Conservation (phyloP, 2,329 filamentous ascomycete genomes). For the Cladophialophora carrionii region DNA sequence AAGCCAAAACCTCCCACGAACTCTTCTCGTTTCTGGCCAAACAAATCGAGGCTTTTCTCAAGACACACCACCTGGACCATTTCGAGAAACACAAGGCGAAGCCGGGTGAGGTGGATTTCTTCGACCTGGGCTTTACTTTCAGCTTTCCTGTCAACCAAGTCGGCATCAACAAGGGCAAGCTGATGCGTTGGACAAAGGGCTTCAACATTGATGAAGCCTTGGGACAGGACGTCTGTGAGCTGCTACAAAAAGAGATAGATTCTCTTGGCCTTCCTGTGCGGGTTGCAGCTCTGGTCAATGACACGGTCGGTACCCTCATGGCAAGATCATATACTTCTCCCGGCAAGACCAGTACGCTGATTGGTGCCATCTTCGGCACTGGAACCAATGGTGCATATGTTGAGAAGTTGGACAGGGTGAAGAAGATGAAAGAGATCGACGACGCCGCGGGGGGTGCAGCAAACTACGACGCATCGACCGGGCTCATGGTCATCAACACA, state of each 20-base stretch:
- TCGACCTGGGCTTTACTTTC: slow-evolving; percentile 97
- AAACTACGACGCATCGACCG: slow-evolving; percentile 76
- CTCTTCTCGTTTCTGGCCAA: slow-evolving; percentile 91
- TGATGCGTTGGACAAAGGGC: slow-evolving; percentile 98
- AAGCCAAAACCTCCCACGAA: slow-evolving; percentile 79
- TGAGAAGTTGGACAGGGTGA: slow-evolving; percentile 84
- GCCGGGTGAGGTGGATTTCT: slow-evolving; percentile 74
- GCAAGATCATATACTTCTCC: slow-evolving; percentile 92
- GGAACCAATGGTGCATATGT: slow-evolving; percentile 97
- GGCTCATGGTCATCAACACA: slow-evolving; percentile 96
- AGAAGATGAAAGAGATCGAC: slow-evolving; percentile 67
- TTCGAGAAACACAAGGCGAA: slow-evolving; percentile 72
- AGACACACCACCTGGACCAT: slow-evolving; percentile 83
- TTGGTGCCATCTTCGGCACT: slow-evolving; percentile 97
- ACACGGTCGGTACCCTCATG: slow-evolving; percentile 97
- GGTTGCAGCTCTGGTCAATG: slow-evolving; percentile 95
- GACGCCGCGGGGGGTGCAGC: slow-evolving; percentile 54
- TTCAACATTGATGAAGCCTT: slow-evolving; percentile 95
- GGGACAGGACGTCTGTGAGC: slow-evolving; percentile 88
- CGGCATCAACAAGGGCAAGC: slow-evolving; percentile 89
- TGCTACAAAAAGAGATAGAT: slow-evolving; percentile 89
- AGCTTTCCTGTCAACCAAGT: slow-evolving; percentile 94
- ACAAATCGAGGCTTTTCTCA: slow-evolving; percentile 87
- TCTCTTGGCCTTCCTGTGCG: slow-evolving; percentile 82
- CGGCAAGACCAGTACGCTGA: slow-evolving; percentile 78